These are phyloP conservation scores for Terana coerulea DNA, from an alignment of 768 basidiomycete species.

Conservation along the genomic window DNA sequence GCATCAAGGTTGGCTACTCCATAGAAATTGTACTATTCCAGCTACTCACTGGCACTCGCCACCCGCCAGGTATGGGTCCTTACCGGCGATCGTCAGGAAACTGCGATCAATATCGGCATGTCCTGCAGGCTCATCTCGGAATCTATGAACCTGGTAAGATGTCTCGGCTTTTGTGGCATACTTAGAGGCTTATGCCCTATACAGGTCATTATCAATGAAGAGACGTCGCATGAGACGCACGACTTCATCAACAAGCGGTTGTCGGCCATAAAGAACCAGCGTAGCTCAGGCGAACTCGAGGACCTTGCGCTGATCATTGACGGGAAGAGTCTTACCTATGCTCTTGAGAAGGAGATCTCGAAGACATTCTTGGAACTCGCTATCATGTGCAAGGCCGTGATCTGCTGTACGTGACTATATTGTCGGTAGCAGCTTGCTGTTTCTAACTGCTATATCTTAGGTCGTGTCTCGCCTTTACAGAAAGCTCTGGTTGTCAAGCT, in stretches of 20 bases:
- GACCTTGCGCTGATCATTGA: conserved; percentile 96
- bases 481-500: conserved; percentile 97
- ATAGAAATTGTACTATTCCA: not conserved
- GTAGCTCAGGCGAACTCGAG: conserved; percentile 81
- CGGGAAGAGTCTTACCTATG: conserved; percentile 91
- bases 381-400: conserved; percentile 97
- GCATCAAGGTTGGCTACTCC: conserved; percentile 69
- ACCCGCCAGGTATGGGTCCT: conserved; percentile 83
- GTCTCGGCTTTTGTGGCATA: not conserved
- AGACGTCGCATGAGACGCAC: conserved; percentile 72
- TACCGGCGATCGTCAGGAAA: conserved; percentile 97
- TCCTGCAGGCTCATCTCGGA: conserved; percentile 96
- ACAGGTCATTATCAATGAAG: conserved; percentile 93
- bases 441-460: conserved; percentile 32
- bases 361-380: conserved; percentile 92
- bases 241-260: conserved; percentile 88
- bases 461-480: conserved; percentile 96
- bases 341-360: conserved; percentile 89
- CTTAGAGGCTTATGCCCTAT: not conserved
- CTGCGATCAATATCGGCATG: conserved; percentile 98
- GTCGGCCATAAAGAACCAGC: conserved; percentile 89
- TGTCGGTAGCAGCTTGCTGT: too few relatives aligned
- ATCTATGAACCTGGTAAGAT: conserved; percentile 90
- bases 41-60: not conserved
- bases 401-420: conserved; percentile 95